These are phyloP conservation scores for Nicotiana rustica DNA, from an alignment of 305 asterid species.

Conservation along the genomic window DNA sequence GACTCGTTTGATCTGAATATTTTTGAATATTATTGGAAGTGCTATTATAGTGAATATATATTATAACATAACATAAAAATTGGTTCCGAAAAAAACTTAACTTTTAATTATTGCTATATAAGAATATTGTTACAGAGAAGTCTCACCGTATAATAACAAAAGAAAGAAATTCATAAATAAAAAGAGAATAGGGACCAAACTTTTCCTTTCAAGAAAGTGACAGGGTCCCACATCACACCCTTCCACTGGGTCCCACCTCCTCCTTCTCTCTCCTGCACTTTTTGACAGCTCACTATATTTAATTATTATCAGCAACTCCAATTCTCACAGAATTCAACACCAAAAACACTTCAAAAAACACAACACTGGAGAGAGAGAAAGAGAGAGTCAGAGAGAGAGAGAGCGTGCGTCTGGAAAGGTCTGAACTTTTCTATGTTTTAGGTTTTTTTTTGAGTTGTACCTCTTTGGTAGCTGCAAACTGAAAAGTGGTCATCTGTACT, in stretches of 20 bases:
- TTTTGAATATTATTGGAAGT: too few relatives aligned
- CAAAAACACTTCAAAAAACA: slow-evolving; percentile 30
- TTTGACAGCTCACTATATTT: slow-evolving; percentile 52
- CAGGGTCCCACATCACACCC: slow-evolving; percentile 62
- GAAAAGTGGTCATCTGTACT: slow-evolving; percentile 38
- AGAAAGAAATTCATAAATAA: too few relatives aligned
- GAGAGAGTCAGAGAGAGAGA: slow-evolving; percentile 30
- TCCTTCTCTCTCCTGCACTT: slow-evolving; percentile 61
- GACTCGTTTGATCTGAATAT: too few relatives aligned
- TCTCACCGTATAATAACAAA: too few relatives aligned
- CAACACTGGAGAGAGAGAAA: slow-evolving; percentile 29
- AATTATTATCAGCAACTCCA: slow-evolving; percentile 50
- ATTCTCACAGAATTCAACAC: slow-evolving; percentile 37
- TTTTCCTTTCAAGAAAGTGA: slow-evolving; percentile 59
- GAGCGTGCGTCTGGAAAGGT: slow-evolving; percentile 45
- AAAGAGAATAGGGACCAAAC: slow-evolving; percentile 41
- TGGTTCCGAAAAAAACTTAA: too few relatives aligned
- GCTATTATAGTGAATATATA: too few relatives aligned
- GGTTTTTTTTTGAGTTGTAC: slow-evolving; percentile 42
- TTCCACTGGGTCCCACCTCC: neutral
- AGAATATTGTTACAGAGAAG: too few relatives aligned
- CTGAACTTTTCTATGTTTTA: slow-evolving; percentile 44
- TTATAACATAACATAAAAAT: too few relatives aligned
- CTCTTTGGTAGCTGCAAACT: slow-evolving; percentile 46
- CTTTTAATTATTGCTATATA: too few relatives aligned